phyloP scores from a whole-genome alignment of 2,329 filamentous ascomycete species.

The Paecilomyces sp. region DNA sequence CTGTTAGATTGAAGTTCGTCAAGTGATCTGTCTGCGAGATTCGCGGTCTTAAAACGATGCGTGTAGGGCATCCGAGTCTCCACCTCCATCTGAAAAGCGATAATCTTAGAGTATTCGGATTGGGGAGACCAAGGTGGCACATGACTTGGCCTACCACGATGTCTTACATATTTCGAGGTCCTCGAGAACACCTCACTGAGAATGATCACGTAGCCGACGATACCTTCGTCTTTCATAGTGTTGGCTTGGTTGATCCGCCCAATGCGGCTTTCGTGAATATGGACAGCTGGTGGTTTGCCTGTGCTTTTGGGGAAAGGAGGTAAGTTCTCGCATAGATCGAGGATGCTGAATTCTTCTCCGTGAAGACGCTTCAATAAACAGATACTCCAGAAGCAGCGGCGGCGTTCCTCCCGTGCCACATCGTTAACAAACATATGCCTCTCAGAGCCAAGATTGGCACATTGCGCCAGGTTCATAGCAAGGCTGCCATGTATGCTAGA shows the following conservation, averaged over 20 bases:
- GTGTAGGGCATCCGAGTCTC: conserved; percentile 46
- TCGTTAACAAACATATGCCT: conserved; percentile 10
- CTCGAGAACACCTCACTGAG: conserved; percentile 44
- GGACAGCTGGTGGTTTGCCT: conserved; percentile 14
- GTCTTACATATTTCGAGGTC: conserved; percentile 41
- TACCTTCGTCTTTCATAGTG: conserved; percentile 30
- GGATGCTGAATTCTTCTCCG: conserved; percentile 34
- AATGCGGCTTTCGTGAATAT: conserved; percentile 13
- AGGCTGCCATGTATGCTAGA: conserved; percentile 33
- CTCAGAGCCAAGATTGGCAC: conserved; percentile 38
- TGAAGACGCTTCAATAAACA: conserved; percentile 38
- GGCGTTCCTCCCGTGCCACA: conserved; percentile 22
- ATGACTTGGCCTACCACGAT: conserved; percentile 36
- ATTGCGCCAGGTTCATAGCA: conserved; percentile 40
- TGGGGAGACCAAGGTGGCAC: conserved; percentile 44
- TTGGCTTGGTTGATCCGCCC: conserved; percentile 17
- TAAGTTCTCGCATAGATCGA: conserved; percentile 27
- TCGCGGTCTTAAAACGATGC: conserved; percentile 45
- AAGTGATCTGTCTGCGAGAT: conserved; percentile 35
- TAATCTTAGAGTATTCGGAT: conserved; percentile 47
- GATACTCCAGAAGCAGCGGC: conserved; percentile 38
- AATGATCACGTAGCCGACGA: conserved; percentile 41
- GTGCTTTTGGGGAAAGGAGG: conserved; percentile 35
- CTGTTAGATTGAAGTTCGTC: conserved; percentile 39
- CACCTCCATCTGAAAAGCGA: conserved; percentile 44